A percentile compares a stretch with the other conserved stretches of the same genome.
phyloP scores from a whole-genome alignment of 2,329 filamentous ascomycete genomes.

The Grosmannia huntii region DNA sequence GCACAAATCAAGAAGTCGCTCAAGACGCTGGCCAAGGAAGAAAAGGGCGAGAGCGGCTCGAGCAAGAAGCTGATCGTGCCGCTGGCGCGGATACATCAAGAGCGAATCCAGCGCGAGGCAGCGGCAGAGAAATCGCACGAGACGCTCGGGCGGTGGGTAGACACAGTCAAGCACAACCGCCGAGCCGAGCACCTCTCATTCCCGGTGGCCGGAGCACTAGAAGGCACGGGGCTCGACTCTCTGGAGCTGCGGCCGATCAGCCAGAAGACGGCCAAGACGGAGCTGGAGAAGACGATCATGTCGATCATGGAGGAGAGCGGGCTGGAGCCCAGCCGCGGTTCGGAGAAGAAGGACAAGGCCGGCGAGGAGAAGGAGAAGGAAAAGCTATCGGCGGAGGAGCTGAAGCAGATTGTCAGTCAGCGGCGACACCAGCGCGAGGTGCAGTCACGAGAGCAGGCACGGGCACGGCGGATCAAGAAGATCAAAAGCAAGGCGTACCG shows the following conservation, averaged over 20 bases:
- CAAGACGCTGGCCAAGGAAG: slow-evolving; percentile 57
- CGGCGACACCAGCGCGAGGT: slow-evolving; percentile 72
- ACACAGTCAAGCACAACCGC: slow-evolving; percentile 89
- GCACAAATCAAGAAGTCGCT: slow-evolving; percentile 65
- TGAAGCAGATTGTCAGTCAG: slow-evolving; percentile 59
- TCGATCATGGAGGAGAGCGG: slow-evolving; percentile 85
- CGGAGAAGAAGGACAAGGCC: slow-evolving; percentile 26
- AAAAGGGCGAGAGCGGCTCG: slow-evolving; percentile 26
- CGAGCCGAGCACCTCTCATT: slow-evolving; percentile 84
- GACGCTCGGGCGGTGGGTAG: slow-evolving; percentile 79
- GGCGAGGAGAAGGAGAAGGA: slow-evolving; percentile 29
- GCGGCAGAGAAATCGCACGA: slow-evolving; percentile 89
- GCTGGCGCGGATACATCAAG: slow-evolving; percentile 74
- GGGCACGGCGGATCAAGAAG: slow-evolving; percentile 89
- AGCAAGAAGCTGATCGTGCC: slow-evolving; percentile 68
- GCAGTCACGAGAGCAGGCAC: slow-evolving; percentile 76
- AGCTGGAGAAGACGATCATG: slow-evolving; percentile 76
- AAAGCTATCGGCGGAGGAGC: slow-evolving; percentile 51
- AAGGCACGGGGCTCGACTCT: slow-evolving; percentile 39
- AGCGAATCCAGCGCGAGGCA: slow-evolving; percentile 64
- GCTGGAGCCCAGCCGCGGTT: slow-evolving; percentile 36
- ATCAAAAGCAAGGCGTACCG: slow-evolving; percentile 97
- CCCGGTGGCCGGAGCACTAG: slow-evolving; percentile 63
- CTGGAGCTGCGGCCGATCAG: slow-evolving; percentile 50
- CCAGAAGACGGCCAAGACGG: slow-evolving; percentile 54